These are phyloP conservation scores for Leptographium galeiforme DNA, from an alignment of 2,329 filamentous ascomycete species.

Conservation along the genomic window DNA sequence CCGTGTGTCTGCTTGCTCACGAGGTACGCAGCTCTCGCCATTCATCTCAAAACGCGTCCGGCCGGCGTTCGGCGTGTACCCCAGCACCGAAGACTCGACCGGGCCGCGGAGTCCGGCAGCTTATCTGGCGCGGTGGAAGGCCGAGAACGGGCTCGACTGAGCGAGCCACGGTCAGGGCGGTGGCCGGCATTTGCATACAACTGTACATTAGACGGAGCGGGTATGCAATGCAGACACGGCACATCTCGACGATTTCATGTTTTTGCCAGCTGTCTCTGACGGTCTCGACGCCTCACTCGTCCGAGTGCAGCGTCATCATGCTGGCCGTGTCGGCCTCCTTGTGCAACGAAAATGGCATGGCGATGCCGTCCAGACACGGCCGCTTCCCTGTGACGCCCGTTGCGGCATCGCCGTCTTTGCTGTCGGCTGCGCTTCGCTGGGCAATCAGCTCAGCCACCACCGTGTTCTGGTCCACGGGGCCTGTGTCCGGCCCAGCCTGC, in stretches of 20 bases:
- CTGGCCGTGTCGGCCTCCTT: conserved; percentile 53
- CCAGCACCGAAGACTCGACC: conserved; percentile 32
- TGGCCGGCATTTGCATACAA: neutral
- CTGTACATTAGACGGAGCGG: neutral
- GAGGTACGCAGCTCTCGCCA: conserved; percentile 53
- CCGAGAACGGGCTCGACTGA: conserved; percentile 48
- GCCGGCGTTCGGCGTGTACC: conserved; percentile 24
- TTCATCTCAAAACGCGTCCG: conserved; percentile 56
- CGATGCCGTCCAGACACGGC: conserved; percentile 54
- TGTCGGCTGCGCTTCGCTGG: conserved; percentile 10
- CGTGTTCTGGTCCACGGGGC: conserved; percentile 23
- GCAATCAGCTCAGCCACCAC: conserved; percentile 30
- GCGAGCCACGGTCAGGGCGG: neutral
- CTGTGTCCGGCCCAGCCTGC: conserved; percentile 4
- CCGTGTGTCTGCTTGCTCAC: conserved; percentile 5
- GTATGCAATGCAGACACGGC: neutral
- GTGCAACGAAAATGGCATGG: conserved; percentile 58
- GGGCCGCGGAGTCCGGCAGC: conserved; percentile 48
- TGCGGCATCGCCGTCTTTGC: conserved; percentile 22
- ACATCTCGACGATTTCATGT: neutral
- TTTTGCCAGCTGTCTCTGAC: too few species aligned
- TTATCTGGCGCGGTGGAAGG: conserved; percentile 55
- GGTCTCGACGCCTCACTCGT: neutral
- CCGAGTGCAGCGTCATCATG: conserved; percentile 51
- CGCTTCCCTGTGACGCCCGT: conserved; percentile 46